Evolutionary conservation across 495 filamentous ascomycete genomes (phyloP), one percentile per base, ranked within the genome.

Genomic region (Aspergillus nidulans): DNA sequence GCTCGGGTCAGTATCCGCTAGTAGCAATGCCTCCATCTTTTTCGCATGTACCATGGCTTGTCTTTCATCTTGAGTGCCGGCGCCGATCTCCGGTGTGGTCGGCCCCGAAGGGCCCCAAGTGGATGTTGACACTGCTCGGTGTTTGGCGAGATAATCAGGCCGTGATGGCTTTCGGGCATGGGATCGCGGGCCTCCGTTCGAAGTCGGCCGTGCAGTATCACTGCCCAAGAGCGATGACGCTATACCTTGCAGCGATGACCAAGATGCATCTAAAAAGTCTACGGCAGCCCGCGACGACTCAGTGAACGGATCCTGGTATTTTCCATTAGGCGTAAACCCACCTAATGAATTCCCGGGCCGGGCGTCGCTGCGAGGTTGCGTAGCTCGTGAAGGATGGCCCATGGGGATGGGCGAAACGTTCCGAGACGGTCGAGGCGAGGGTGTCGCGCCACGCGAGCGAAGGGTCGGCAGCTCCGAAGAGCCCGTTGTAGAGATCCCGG

Each of bases 21-120:
- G 66, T 15, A 87, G 63, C 40, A 87, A 62, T n/a, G 79, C 77
- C 57, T 84, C 80, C 54, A 82, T 69, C 65, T 85, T 87, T 71
- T 81, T 81, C 19, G 81, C 83, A 55, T 85, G 78, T 16, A 85
- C 71, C 50, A 83, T 54, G 21, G 76, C 77, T 44, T 79, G 75
- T 44, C 81, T 64, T 47, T 83, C 78, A 62, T 84, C 84, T 58
- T 76, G 69, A 24, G 80, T 78, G 15, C 83, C 83, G 9, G 61
- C 63, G 23, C 80, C 82, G 44, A 84, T 67, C 51, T 75, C 70
- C 32, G 69, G 63, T 18, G 69, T 70, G 18, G 68, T 56, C 7
- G 66, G 68, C 20, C 54, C 69, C 5, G 75, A 69, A 4, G 83
- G 83, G 13, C 83, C 84, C 84, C 84, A 86, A 63, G 78, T 54